Conservation (phyloP, 2,329 filamentous ascomycete species). For the Magnaporthiopsis rhizophila region DNA sequence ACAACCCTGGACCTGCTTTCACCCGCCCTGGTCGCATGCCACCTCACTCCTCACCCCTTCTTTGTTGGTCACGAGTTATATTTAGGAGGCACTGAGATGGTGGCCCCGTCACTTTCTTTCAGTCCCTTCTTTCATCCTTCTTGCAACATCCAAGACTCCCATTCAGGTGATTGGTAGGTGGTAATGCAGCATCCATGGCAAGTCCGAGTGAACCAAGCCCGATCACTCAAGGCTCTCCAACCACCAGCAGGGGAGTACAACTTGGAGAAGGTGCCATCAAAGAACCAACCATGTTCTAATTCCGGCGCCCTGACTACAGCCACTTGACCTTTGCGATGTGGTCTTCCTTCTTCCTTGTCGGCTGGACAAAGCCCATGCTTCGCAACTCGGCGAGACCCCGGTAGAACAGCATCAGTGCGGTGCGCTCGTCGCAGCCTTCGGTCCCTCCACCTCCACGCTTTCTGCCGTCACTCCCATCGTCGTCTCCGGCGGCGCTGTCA, state of each 20-base stretch:
- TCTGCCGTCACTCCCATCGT: constrained; percentile 32
- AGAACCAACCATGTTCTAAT: background rate
- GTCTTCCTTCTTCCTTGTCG: constrained; percentile 84
- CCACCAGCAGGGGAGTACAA: background rate
- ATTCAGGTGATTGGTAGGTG: background rate
- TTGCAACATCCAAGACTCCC: background rate
- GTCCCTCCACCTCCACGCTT: background rate
- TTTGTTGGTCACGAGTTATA: background rate
- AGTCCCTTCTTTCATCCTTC: background rate
- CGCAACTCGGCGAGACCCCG: constrained; percentile 76
- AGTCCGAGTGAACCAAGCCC: background rate
- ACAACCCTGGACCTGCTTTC: background rate
- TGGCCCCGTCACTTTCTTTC: background rate
- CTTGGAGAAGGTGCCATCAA: background rate
- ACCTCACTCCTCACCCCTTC: background rate
- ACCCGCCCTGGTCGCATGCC: background rate
- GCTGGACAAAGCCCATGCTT: constrained; percentile 79
- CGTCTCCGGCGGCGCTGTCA: constrained; percentile 30
- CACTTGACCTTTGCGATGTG: constrained; percentile 89
- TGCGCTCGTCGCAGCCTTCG: constrained; percentile 29
- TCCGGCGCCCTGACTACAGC: constrained; percentile 31
- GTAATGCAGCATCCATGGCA: background rate
- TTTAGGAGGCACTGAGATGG: background rate
- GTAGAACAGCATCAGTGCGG: constrained; percentile 71
- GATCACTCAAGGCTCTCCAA: background rate